Base-by-base conservation (phyloP, 2,329 filamentous ascomycete genomes). In the Torrubiella hemipterigena region DNA sequence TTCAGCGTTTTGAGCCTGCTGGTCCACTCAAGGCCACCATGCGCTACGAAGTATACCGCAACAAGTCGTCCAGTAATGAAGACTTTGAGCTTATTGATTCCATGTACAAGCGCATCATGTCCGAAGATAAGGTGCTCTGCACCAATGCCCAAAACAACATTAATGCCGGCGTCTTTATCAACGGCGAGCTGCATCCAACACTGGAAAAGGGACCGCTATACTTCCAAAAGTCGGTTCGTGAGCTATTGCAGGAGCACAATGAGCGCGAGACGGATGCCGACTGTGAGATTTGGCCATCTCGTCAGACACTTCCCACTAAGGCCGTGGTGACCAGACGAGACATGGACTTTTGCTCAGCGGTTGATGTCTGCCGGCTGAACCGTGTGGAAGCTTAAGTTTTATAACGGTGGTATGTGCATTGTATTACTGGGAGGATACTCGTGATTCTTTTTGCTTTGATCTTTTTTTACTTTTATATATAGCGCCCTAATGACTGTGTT, bases 121-220 rank as follows among this genome's bases (percentile, higher is more conserved):
- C 62, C 2, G 74, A 79, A 49, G 74, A 79, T 55, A 77, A 77
- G 45, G 58, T 65, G 7, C 65, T 79, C 17, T 78, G 73, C 54
- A 56, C 63, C 41, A 61, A 61, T 10, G 64, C 69, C 2, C 73
- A 78, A 45, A 61, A 59, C 48, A 78, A 79, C 48, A 59, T 78
- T 42, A 69, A 73, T 46, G 60, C 67, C 0, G 71, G 72, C 7
- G 61, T 77, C 31, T 78, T 76, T 36, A 54, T 73, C 46, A 77
- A 71, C 43, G 74, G 74, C 31, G 66, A 76, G 46, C 55, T 78
- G 49, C 73, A 79, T 46, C 73, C 73, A 0, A 56, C 59, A 30
- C 63, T 68, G 49, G 74, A 79, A 48, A 67, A 73, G 47, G 68
- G 69, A 0, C 67, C 69, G 0, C 51, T 74, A 1, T 70, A 63